These are phyloP conservation scores for Cladophialophora exuberans DNA, from an alignment of 2,329 filamentous ascomycete species.

Conservation along the genomic window DNA sequence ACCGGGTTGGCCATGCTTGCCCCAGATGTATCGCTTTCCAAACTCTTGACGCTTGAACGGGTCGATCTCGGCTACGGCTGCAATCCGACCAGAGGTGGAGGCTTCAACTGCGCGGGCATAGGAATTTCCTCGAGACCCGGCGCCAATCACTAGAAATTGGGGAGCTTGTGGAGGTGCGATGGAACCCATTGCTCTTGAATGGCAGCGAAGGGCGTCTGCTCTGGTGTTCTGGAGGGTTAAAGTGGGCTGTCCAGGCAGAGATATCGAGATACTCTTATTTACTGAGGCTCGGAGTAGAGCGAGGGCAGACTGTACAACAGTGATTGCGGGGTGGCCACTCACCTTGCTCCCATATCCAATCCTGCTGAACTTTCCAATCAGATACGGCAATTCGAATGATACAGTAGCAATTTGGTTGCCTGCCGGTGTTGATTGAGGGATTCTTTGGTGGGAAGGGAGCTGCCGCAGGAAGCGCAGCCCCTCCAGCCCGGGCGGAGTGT, in stretches of 20 bases:
- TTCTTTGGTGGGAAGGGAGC: no score
- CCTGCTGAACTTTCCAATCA: no score
- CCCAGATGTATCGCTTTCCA: constrained; percentile 75
- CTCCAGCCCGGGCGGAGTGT: no score
- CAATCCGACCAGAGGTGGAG: constrained; percentile 52
- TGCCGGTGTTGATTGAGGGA: no score
- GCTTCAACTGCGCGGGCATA: constrained; percentile 72
- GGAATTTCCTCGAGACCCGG: constrained; percentile 74
- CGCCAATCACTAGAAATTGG: constrained; percentile 76
- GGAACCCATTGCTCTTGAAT: constrained; percentile 27
- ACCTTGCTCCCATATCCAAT: no score
- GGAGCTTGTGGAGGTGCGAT: constrained; percentile 17
- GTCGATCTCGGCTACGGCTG: constrained; percentile 80
- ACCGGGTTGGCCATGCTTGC: constrained; percentile 45
- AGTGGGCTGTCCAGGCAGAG: not conserved
- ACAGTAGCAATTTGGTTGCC: no score
- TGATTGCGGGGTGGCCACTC: no score
- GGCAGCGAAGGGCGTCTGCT: no score
- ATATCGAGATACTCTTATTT: not conserved
- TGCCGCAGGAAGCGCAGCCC: no score
- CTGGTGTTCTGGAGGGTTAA: not conserved
- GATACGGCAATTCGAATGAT: no score
- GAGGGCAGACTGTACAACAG: no score
- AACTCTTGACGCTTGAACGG: constrained; percentile 74
- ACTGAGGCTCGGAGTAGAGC: not conserved